Percentiles rank a stretch among this genome's conserved stretches.
Conservation (phyloP, 2,329 filamentous ascomycete species). For the Beauveria sp. region DNA sequence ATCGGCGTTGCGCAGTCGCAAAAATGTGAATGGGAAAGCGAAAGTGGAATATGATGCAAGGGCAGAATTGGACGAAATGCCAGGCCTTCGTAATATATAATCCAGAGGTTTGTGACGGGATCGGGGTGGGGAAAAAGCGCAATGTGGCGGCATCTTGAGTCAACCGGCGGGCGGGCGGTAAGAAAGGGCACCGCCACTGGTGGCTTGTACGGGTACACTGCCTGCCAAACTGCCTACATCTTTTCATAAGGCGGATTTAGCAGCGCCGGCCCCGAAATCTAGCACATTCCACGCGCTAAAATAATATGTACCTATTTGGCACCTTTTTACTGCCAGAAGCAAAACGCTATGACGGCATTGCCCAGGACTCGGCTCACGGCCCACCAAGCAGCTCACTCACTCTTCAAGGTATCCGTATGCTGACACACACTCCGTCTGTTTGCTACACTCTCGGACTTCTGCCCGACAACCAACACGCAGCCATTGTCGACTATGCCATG, state of each 20-base stretch:
- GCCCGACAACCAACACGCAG: not conserved
- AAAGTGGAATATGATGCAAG: not conserved
- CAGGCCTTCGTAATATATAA: conserved; percentile 14
- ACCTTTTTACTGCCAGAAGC: not conserved
- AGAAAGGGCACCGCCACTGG: conserved; percentile 18
- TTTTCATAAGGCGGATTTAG: not conserved
- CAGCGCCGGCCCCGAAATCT: not conserved
- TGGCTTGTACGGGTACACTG: not conserved
- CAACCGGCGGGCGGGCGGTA: conserved; percentile 25
- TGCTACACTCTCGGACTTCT: not conserved
- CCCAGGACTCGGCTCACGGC: not conserved
- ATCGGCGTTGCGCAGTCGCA: not conserved
- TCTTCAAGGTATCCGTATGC: not conserved
- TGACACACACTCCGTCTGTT: not conserved
- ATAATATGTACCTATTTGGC: not conserved
- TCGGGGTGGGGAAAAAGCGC: conserved; percentile 14
- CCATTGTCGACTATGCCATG: not conserved
- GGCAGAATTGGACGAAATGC: not conserved
- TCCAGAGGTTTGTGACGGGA: conserved; percentile 16
- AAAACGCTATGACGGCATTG: conserved; percentile 8
- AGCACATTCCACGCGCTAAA: conserved; percentile 1
- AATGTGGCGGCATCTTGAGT: conserved; percentile 22
- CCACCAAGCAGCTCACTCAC: not conserved
- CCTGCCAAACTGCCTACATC: too few relatives aligned
- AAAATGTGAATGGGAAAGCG: not conserved